These are phyloP conservation scores for Penicillium thymicola DNA, from an alignment of 2,329 filamentous ascomycete genomes.

Conservation along the genomic window DNA sequence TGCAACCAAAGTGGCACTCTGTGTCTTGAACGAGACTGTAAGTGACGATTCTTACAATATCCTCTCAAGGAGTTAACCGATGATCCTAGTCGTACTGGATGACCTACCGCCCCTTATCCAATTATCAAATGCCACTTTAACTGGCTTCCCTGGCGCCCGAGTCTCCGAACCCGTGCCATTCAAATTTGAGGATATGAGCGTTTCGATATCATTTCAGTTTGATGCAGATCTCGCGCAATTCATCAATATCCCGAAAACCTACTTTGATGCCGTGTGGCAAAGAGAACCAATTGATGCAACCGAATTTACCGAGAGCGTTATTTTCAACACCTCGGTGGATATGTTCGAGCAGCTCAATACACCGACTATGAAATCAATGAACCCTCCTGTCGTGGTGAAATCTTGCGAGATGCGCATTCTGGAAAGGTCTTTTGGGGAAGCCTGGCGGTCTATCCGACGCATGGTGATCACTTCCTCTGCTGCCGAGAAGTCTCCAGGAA, in stretches of 20 bases:
- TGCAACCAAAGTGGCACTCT: constrained; percentile 34
- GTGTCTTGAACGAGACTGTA: constrained; percentile 30
- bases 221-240: constrained; percentile 26
- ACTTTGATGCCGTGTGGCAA: constrained; percentile 31
- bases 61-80: not conserved
- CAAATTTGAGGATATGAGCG: constrained; percentile 24
- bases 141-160: constrained; percentile 14
- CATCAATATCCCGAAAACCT: constrained; percentile 31
- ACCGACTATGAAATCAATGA: constrained; percentile 30
- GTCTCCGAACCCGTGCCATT: constrained; percentile 27
- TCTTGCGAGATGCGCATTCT: constrained; percentile 34
- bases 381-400: constrained; percentile 21
- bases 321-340: constrained; percentile 31
- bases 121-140: constrained; percentile 17
- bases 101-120: constrained; percentile 23
- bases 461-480: constrained; percentile 32
- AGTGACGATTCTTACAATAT: constrained; percentile 1
- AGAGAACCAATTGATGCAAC: constrained; percentile 30
- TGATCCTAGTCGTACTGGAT: constrained; percentile 17
- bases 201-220: constrained; percentile 31
- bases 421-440: constrained; percentile 28
- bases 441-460: constrained; percentile 31
- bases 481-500: constrained; percentile 24
- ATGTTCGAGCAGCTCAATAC: constrained; percentile 30
- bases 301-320: constrained; percentile 28